Evolutionary conservation across 2,329 filamentous ascomycete species (phyloP), one percentile per base, ranked within the genome.

Genomic region (Pochonia chlamydosporia): DNA sequence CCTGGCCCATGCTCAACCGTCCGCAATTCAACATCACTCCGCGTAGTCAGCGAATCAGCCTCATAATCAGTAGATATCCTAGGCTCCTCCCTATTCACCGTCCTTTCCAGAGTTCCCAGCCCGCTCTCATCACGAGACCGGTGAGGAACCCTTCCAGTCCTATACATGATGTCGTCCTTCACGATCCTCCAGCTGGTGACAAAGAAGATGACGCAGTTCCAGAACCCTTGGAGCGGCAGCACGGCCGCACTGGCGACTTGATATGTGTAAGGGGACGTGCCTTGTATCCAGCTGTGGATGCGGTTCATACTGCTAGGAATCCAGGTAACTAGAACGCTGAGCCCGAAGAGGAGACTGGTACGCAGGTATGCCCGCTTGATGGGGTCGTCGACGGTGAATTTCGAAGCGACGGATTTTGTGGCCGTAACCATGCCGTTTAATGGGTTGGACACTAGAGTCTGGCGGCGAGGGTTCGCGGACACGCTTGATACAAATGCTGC

Each of bases 151-250:
- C 35, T 35, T 16, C 31, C 36, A 11, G 25, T 4, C 39, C 21
- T 41, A 16, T 42, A 51, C 11, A 42, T 52, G 6, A 46, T 14
- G 47, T 55, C 51, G 16, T 49, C 47, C 30, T 40, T 55, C 14
- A 68, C 52, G 2, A 53, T 52, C 1, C 25, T 44, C 68, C 71
- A 75, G 53, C 74, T 87, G 2, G 85, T 87, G 5, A 78, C 76
- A 50, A 86, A 79, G 65, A 90, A 92, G 47, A 93, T 88, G 44
- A 88, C 68, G 25, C 82, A 78, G 59, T 92, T 92, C 86, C 87
- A 91, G 26, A 89, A 78, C 1, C 88, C 88, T 62, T 92, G 88
- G 1, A 89, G 71, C 0, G 88, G 87, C 4, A 92, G 71, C 0
- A 91, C 87, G 2, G 87, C 73, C 2, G 84, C 82, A 6, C 84